Evolutionary conservation across 345 rosid genomes (phyloP), one percentile per base, ranked within the genome.

Genomic region (Orychophragmus violaceus): DNA sequence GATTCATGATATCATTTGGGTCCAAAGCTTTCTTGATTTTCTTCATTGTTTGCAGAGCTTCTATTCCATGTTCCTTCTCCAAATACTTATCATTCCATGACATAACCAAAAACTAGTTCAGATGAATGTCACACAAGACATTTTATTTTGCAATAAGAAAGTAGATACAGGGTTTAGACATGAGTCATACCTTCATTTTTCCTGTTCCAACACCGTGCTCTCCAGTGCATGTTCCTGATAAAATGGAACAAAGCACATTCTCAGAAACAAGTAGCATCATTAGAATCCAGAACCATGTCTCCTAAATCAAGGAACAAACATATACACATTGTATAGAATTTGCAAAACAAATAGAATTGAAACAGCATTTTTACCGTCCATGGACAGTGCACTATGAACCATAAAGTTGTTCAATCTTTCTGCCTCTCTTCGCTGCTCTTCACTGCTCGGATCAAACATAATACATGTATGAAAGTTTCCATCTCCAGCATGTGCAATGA

Each of bases 131-230:
- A 30, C 4, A 68, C 29, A 23, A 14, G 36, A 21, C n/a, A 6
- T 7, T 2, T 7, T 30, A 7, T 30, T 30, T 5, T 10, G 32
- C 55, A 24, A 24, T 24, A 24, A 50, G 8, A 50, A 23, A 45
- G 6, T n/a, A 48, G 8, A 12, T 2, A 1, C 11, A 24, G n/a
- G 24, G 22, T 39, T 39, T 8, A 45, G 23, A 16, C 49, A 46
- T 19, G 66, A 30, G 55, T 6, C 48, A 5, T 65, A 63, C 98
- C 97, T 92, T 89, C 85, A 90, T 77, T 80, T 90, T 90, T 66
- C 97, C 97, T 12, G 94, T 93, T 69, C 98, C 96, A 59, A 90
- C 88, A 30, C 98, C 97, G 52, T 93, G 97, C 76, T 93, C 98
- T 53, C 97, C 97, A 1, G 94, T 86, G 72, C 98, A 93, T 25